phyloP scores from a whole-genome alignment of 495 filamentous ascomycete genomes.

The Jackrogersella multiformis region DNA sequence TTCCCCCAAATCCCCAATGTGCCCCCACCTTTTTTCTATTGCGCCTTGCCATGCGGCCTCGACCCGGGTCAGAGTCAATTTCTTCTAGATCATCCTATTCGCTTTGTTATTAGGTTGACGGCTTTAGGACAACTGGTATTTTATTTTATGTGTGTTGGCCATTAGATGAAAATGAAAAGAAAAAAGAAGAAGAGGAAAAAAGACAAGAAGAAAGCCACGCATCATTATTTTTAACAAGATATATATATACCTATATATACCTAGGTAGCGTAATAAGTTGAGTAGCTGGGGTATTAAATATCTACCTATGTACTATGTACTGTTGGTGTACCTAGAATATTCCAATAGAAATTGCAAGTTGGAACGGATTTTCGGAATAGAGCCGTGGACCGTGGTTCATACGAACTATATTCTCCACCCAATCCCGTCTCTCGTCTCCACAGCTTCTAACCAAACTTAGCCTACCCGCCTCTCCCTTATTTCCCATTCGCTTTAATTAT shows the following conservation, averaged over 20 bases:
- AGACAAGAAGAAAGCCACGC: constrained; percentile 36
- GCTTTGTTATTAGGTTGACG: not conserved
- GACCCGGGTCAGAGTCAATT: not conserved
- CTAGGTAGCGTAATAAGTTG: too few relatives aligned
- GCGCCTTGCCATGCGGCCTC: constrained; percentile 1
- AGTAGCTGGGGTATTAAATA: not conserved
- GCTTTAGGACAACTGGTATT: not conserved
- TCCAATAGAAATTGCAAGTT: constrained; percentile 1
- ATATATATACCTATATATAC: not conserved
- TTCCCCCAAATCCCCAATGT: constrained; percentile 8
- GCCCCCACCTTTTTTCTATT: constrained; percentile 12
- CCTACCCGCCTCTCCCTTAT: constrained; percentile 38
- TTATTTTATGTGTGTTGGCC: not conserved
- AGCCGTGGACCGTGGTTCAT: constrained; percentile 18
- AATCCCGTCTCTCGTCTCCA: constrained; percentile 27
- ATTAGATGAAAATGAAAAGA: too few relatives aligned
- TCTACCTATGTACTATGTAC: not conserved
- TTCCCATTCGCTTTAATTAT: constrained; percentile 21
- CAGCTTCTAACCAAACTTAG: constrained; percentile 27
- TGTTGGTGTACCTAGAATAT: too few relatives aligned
- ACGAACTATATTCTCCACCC: constrained; percentile 18
- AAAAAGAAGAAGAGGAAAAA: too few relatives aligned
- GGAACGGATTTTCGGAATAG: constrained; percentile 23
- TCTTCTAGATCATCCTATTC: not conserved
- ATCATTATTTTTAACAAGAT: not conserved